Evolutionary conservation across 331 rosid genomes (phyloP), one percentile per base, ranked within the genome.

Genomic region (Prunus yedoensis): DNA sequence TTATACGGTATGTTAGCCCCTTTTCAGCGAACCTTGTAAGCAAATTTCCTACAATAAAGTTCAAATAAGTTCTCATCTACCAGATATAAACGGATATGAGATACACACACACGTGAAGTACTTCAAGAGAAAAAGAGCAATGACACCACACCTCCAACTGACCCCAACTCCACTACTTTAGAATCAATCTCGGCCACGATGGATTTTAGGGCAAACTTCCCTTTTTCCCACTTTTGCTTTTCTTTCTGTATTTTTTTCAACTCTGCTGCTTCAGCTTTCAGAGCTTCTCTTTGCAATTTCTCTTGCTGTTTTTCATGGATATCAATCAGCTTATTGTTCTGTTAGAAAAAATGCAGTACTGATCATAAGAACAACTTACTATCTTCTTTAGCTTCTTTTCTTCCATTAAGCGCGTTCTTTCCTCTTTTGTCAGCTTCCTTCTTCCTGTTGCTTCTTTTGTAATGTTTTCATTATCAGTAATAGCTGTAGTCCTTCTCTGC

Each of bases 201-300:
- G 47, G 96, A 88, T 81, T 94, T 90, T 27, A 83, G 30, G 14
- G 98, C 97, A 74, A 86, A 77, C 85, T 94, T 94, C 77, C 97
- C 97, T 30, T 88, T 94, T 74, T 89, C 97, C 97, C 93, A 94
- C 84, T 83, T 91, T 74, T 85, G 88, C 91, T 68, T 88, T 86
- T 94, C 98, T 83, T 88, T 94, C 85, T 91, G 89, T 38, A 86
- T 27, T 79, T 86, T 94, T 80, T 85, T 94, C 86, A 87, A 65
- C 65, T 90, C 92, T 61, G 93, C 95, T 35, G 88, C 96, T 85
- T 94, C 97, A 75, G 91, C 95, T 89, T 94, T 94, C 73, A 88
- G 85, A 68, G 93, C 93, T 72, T 79, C 96, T 78, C 83, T 90
- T 64, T 79, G 85, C 83, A 90, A 79, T 87, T 88, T 94, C 77